Percentiles rank a stretch among this genome's conserved stretches.
Conservation (phyloP, 2,329 filamentous ascomycete genomes). For the Hypoxylon sp. region DNA sequence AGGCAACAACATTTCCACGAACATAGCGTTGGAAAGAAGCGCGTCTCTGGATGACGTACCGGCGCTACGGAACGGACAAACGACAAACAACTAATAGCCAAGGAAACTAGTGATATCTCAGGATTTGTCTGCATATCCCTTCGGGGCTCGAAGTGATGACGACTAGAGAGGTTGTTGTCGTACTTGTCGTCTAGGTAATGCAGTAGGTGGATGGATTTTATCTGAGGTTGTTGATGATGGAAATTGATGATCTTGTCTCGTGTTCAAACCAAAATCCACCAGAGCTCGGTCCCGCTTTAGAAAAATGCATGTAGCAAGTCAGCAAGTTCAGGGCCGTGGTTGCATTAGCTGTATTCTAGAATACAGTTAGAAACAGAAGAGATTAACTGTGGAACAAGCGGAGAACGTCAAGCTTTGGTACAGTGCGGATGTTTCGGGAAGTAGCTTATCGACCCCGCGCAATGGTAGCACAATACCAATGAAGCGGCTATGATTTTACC, state of each 20-base stretch:
- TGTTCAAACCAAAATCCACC: slow-evolving; percentile 7
- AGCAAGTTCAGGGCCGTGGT: slow-evolving; percentile 8
- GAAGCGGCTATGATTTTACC: slow-evolving; percentile 33
- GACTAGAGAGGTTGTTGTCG: background rate
- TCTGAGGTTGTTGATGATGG: slow-evolving; percentile 26
- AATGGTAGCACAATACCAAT: slow-evolving; percentile 37
- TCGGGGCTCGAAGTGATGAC: slow-evolving; percentile 8
- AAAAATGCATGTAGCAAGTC: slow-evolving; percentile 5
- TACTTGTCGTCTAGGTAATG: slow-evolving; percentile 13
- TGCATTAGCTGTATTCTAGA: slow-evolving; percentile 34
- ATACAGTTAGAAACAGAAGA: slow-evolving; percentile 24
- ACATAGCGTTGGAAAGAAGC: background rate
- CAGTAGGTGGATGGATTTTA: background rate
- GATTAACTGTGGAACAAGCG: slow-evolving; percentile 24
- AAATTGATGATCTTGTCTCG: slow-evolving; percentile 14
- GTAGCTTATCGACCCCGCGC: slow-evolving; percentile 32
- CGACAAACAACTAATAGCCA: slow-evolving; percentile 8
- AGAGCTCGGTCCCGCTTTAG: slow-evolving; percentile 18
- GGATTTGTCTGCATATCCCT: slow-evolving; percentile 1
- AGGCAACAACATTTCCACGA: background rate
- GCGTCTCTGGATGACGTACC: slow-evolving; percentile 1
- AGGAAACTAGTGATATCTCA: slow-evolving; percentile 4
- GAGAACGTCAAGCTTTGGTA: slow-evolving; percentile 2
- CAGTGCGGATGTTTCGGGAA: slow-evolving; percentile 22
- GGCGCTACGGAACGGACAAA: slow-evolving; percentile 1